A percentile compares a stretch with the other conserved stretches of the same genome.
These are phyloP conservation scores for Phanerodontia chrysosporium DNA, from an alignment of 768 basidiomycete species.

Conservation along the genomic window DNA sequence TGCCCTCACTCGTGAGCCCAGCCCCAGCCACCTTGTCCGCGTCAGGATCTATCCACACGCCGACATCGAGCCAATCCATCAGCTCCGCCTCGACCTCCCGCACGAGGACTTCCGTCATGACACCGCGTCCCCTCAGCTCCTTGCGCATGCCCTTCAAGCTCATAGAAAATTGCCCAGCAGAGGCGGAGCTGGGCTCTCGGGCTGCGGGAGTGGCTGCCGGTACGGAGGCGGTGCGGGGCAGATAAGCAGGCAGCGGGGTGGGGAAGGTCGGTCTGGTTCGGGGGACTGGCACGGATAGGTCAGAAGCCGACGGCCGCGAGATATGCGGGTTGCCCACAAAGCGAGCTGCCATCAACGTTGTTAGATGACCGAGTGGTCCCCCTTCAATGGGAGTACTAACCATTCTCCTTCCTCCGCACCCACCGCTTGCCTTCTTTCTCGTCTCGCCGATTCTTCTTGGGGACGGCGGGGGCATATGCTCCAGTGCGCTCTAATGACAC, in stretches of 20 bases:
- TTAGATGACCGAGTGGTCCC: neutral
- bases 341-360: slow-evolving; percentile 39
- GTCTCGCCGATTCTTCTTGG: slow-evolving; percentile 44
- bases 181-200: slow-evolving; percentile 49
- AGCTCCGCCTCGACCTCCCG: slow-evolving; percentile 65
- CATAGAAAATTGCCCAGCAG: slow-evolving; percentile 73
- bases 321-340: slow-evolving; percentile 75
- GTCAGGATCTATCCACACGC: slow-evolving; percentile 53
- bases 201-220: slow-evolving; percentile 40
- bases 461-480: slow-evolving; percentile 8
- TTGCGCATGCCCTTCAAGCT: slow-evolving; percentile 73
- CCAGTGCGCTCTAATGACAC: neutral
- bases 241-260: slow-evolving; percentile 65
- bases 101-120: slow-evolving; percentile 59
- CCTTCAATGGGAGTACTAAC: slow-evolving; percentile 34
- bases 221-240: slow-evolving; percentile 55
- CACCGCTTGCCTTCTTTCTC: slow-evolving; percentile 78
- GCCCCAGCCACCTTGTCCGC: slow-evolving; percentile 31
- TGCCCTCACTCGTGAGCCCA: slow-evolving; percentile 2
- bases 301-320: slow-evolving; percentile 52
- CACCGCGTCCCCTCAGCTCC: slow-evolving; percentile 57
- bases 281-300: slow-evolving; percentile 46
- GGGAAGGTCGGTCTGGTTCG: slow-evolving; percentile 60
- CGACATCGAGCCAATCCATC: slow-evolving; percentile 54
- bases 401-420: slow-evolving; percentile 73